These are phyloP conservation scores for Gautieria morchelliformis DNA, from an alignment of 768 basidiomycete genomes.

Conservation along the genomic window DNA sequence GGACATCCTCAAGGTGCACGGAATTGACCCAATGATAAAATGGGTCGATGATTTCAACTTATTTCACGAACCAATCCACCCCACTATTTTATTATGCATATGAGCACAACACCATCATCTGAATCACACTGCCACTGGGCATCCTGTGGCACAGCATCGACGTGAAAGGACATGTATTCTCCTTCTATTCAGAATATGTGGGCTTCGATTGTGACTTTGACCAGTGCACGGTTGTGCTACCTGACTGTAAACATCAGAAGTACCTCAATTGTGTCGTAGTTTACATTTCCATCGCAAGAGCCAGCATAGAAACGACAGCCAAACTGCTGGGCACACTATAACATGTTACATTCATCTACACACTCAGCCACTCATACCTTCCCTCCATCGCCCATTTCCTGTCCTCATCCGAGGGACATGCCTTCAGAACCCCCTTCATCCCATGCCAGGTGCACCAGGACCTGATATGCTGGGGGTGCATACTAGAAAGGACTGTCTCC, in stretches of 20 bases:
- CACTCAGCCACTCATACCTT: constrained; percentile 21
- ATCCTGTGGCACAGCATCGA: neutral
- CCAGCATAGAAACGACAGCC: neutral
- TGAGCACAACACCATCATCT: neutral
- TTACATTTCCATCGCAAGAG: neutral
- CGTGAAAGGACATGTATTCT: neutral
- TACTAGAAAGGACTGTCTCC: too few species aligned
- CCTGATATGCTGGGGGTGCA: neutral
- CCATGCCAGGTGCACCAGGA: neutral
- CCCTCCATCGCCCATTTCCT: neutral
- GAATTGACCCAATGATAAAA: constrained; percentile 18
- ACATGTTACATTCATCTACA: constrained; percentile 25
- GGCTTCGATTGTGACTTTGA: constrained; percentile 1
- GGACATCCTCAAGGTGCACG: constrained; percentile 16
- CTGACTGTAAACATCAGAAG: neutral
- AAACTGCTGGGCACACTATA: constrained; percentile 14
- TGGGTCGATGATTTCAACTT: constrained; percentile 31
- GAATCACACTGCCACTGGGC: neutral
- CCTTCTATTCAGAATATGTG: neutral
- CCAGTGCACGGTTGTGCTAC: neutral
- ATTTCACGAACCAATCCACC: constrained; percentile 12
- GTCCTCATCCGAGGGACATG: neutral
- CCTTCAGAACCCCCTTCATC: neutral
- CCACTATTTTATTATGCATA: neutral
- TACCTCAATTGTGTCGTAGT: neutral